phyloP scores from a whole-genome alignment of 306 rosid genomes.

The Glycine tomentella region DNA sequence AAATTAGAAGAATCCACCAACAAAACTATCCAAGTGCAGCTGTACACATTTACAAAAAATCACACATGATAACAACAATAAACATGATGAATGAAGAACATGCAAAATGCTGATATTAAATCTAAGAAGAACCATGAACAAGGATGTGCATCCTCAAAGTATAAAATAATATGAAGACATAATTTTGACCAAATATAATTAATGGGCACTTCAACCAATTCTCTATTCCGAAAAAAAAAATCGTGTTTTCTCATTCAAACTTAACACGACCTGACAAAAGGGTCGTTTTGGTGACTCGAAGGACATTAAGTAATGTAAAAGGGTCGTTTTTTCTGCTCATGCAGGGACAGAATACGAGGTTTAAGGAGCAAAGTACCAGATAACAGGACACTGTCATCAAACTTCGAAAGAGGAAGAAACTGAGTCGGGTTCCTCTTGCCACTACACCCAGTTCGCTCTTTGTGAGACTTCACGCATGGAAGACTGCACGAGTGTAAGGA shows the following conservation, averaged over 20 bases:
- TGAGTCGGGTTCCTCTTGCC: conserved; percentile 78
- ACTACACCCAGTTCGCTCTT: conserved; percentile 69
- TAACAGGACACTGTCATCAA: conserved; percentile 66
- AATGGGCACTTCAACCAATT: not conserved
- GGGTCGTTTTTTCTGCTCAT: not conserved
- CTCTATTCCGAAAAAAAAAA: not conserved
- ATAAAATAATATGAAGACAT: not conserved
- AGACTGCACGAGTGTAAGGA: conserved; percentile 81
- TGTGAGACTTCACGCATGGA: conserved; percentile 86
- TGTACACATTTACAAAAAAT: too few relatives aligned
- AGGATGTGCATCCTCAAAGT: not conserved
- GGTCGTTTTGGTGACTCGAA: too few relatives aligned
- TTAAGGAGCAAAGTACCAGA: conserved; percentile 62
- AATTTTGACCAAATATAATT: not conserved
- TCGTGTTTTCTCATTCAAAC: not conserved
- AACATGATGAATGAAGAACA: too few relatives aligned
- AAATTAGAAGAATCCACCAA: conserved; percentile 10
- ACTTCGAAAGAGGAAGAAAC: conserved; percentile 78
- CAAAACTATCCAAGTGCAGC: too few relatives aligned
- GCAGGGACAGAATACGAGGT: conserved; percentile 21
- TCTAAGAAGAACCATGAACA: not conserved
- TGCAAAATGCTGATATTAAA: conserved; percentile 4
- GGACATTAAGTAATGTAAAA: too few relatives aligned
- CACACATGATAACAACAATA: too few relatives aligned
- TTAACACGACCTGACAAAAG: not conserved